Base-by-base conservation (phyloP, 495 filamentous ascomycete genomes). In the Aspergillus coremiiformis region DNA sequence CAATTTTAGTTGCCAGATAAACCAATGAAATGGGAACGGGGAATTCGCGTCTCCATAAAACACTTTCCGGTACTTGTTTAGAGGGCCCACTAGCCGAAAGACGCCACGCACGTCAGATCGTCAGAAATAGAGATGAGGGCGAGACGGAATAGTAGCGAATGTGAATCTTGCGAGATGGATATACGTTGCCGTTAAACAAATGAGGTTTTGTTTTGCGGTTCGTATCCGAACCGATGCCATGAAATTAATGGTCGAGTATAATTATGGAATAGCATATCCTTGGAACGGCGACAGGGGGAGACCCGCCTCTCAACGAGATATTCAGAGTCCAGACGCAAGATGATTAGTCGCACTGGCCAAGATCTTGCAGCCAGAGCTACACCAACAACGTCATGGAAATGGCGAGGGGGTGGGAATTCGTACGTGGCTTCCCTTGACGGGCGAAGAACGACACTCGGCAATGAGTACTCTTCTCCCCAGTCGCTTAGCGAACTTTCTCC, bases 301-400 rank as follows among this genome's bases (percentile, higher is more conserved):
- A 3, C 10, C 37, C 37, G 17, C 37, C 1, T 41, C 37, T 41
- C 17, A 10, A 41, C 37, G 41, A 43, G 15, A 23, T 22, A 43
- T 43, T 27, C 33, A 14, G 12, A 20, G 0, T 47, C 4, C 44
- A n/a, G 15, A 35, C 8, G 10, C 20, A 33, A 30, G 20, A 23
- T 41, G 37, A 41, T 41, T 41, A 41, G 37, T 17, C 21, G 17
- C 37, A 21, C 4, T 41, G 21, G 11, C 37, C 37, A 17, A 19
- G 3, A 39, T 41, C 37, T 41, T 11, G 37, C 37, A 41, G 17
- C 12, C 6, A 41, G 15, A 41, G 3, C 0, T 41, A 41, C 37
- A 41, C 19, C 58, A 49, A 55, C 55, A 64, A 67, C 65, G 65
- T 67, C 65, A 67, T 67, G 52, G 35, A 26, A 17, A 45, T 39